phyloP scores from a whole-genome alignment of 2,329 filamentous ascomycete genomes.

The Colletotrichum sojae region DNA sequence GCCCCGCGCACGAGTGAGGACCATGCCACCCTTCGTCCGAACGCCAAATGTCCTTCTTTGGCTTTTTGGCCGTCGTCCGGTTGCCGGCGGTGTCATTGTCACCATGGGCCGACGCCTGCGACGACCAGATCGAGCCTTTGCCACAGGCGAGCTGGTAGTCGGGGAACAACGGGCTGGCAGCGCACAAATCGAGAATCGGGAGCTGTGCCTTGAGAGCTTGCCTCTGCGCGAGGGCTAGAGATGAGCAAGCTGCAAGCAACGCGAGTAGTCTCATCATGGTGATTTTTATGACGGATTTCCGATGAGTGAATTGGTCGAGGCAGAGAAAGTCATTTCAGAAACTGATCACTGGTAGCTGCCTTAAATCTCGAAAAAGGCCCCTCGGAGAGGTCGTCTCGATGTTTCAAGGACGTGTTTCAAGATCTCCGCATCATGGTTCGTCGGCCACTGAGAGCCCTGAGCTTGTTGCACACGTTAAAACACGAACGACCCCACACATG shows the following conservation, averaged over 20 bases:
- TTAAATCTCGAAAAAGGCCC: neutral
- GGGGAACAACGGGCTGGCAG: slow-evolving; percentile 30
- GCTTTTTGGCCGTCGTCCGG: slow-evolving; percentile 19
- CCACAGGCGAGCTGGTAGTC: slow-evolving; percentile 28
- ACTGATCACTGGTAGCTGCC: neutral
- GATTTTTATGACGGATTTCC: too few species aligned
- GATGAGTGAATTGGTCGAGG: neutral
- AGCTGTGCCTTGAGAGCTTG: slow-evolving; percentile 12
- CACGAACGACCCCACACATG: too few species aligned
- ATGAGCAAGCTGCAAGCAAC: slow-evolving; percentile 12
- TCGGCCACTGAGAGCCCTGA: neutral
- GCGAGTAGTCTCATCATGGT: slow-evolving; percentile 19
- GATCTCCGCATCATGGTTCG: slow-evolving; percentile 28
- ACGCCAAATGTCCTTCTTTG: slow-evolving; percentile 38
- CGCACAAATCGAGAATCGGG: slow-evolving; percentile 19
- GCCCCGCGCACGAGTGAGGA: slow-evolving; percentile 35
- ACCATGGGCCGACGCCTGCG: neutral
- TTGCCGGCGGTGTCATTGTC: slow-evolving; percentile 10
- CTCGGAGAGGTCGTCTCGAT: slow-evolving; percentile 7
- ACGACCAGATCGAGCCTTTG: neutral
- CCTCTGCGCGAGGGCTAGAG: neutral
- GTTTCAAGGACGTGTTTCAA: slow-evolving; percentile 40
- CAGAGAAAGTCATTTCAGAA: neutral
- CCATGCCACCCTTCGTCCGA: slow-evolving; percentile 39
- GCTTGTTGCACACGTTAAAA: too few species aligned